A percentile compares a stretch with the other conserved stretches of the same genome.
Conservation (phyloP, 2,329 filamentous ascomycete genomes). For the Lachnum nothofagi region DNA sequence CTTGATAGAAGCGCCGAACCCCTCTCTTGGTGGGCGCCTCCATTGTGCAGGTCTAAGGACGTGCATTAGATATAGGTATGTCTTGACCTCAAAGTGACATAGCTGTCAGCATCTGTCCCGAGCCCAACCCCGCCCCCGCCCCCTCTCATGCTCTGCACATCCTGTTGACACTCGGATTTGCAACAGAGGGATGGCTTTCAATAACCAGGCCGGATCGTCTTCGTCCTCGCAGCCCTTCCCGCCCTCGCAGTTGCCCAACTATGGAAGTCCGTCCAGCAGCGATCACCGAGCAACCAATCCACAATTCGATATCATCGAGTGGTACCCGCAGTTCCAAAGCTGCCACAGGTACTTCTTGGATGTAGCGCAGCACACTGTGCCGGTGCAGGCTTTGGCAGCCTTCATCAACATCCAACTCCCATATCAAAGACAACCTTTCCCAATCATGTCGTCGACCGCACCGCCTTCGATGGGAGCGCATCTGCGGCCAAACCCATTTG, state of each 20-base stretch:
- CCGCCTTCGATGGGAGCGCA: slow-evolving; percentile 27
- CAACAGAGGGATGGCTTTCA: slow-evolving; percentile 21
- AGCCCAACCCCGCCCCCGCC: background rate
- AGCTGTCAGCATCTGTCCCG: background rate
- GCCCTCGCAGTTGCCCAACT: slow-evolving; percentile 11
- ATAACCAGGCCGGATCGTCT: slow-evolving; percentile 14
- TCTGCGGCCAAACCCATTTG: slow-evolving; percentile 24
- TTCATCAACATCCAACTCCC: slow-evolving; percentile 90
- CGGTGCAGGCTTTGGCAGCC: slow-evolving; percentile 81
- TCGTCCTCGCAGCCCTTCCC: slow-evolving; percentile 13
- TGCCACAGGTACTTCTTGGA: slow-evolving; percentile 91
- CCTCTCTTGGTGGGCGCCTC: too few species aligned
- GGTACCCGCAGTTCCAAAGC: slow-evolving; percentile 85
- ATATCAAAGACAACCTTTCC: slow-evolving; percentile 60
- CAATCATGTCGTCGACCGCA: slow-evolving; percentile 39
- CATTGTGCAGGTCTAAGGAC: too few species aligned
- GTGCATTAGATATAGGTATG: too few species aligned
- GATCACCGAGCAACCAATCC: slow-evolving; percentile 13
- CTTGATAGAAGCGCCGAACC: too few species aligned
- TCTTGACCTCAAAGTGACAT: background rate
- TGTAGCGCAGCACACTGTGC: slow-evolving; percentile 75
- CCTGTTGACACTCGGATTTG: background rate
- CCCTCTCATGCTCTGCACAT: background rate
- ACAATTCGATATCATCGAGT: slow-evolving; percentile 76
- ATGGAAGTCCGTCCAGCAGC: slow-evolving; percentile 14